Evolutionary conservation across 163 green algal species (phyloP), one percentile per base, ranked within the genome.

Genomic region (Prototheca wickerhamii): DNA sequence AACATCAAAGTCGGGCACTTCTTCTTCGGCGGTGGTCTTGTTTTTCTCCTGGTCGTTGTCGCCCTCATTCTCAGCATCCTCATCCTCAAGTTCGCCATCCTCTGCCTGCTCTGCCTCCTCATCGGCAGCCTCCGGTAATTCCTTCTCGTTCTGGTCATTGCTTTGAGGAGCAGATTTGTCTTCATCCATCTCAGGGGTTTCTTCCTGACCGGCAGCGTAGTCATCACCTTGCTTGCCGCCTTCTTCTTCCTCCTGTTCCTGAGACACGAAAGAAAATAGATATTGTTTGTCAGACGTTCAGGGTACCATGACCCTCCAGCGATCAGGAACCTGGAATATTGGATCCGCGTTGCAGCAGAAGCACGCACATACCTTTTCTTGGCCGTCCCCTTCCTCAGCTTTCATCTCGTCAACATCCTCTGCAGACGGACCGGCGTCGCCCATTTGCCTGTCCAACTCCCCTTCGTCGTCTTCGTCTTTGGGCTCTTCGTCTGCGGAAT

Each of bases 321-420:
- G 5, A 28, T 26, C 5, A n/a, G n/a, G n/a, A n/a, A n/a, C 46
- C 23, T 55, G 46, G 20, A 28, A 55, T 28, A 31, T 25, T 17
- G 10, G 12, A 49, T 49, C 40, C 20, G n/a, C n/a, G n/a, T n/a
- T n/a, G 15, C 51, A 37, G 35, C 23, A 35, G 28, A 61, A 66
- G 21, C 58, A 33, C 32, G 44, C 61, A 53, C 7, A 61, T 52
- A 25, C 26, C 15, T 42, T 25, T 49, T 30, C 34, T 74, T 68
- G 49, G 66, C 62, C n/a, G 75, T 26, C 46, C n/a, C 20, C 46
- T n/a, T 93, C 88, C 31, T 96, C 84, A 8, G 88, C 75, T 30
- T 86, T 79, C 91, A 76, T 76, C 84, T 97, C 90, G 70, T 98
- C 90, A 29, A 98, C 91, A 49, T 81, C 79, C 23, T 93, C 84